Base-by-base conservation (phyloP, 306 rosid genomes). In the Trifolium subterraneum region DNA sequence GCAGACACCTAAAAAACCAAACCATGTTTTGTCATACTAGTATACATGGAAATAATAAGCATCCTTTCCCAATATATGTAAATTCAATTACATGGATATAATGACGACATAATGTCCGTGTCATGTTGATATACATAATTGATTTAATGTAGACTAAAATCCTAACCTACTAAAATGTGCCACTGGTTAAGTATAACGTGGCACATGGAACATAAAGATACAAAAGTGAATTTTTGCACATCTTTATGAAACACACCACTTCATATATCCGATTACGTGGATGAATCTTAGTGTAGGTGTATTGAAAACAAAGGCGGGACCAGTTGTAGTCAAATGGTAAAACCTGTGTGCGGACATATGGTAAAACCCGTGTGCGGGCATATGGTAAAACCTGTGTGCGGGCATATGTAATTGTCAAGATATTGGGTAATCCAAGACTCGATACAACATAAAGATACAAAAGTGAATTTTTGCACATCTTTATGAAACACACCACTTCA, bases 101-200 rank as follows among this genome's bases (percentile, higher is more conserved):
- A 63, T 18, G 48, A 36, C 5, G 8, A 22, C 45, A 5, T n/a
- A 63, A 36, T 18, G 14, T 36, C 16, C 2, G 44, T 18, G 45
- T 63, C 50, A 35, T 36, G n/a, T 63, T 63, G 27, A 63, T 63
- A 63, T 18, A 18, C 19, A 14, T 74, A 31, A 6, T 19, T 70
- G 25, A 25, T 70, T 39, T 68, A 70, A 51, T 13, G 19, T 47
- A 62, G 42, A 29, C 18, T 52, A 25, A 61, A 75, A 78, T 61
- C 64, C 29, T 41, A 41, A n/a, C 73, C 52, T 52, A 64, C 67
- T 18, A 63, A 36, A 78, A 72, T 55, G 27, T 54, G 72, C 42
- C 42, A 3, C 16, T 27, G 16, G 6, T 55, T 42, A 31, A 72
- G 61, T 55, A 33, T 18, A 13, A 19, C 50, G 66, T 41, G 22